phyloP scores from a whole-genome alignment of 257 asterid genomes.

The Euphrasia confusa region DNA sequence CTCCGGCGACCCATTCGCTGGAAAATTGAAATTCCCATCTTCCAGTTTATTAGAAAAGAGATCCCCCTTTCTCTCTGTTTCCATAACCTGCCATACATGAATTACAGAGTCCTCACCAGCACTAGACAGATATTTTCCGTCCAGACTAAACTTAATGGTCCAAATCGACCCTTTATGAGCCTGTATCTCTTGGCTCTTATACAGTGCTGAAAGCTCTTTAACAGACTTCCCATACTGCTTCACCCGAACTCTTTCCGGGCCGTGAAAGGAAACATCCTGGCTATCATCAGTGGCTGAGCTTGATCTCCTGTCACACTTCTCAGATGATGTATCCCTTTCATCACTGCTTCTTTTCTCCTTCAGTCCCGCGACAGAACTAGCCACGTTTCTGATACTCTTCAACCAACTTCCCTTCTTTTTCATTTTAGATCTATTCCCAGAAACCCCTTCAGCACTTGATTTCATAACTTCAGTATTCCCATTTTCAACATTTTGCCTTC shows the following conservation, averaged over 20 bases:
- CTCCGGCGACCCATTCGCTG: conserved; percentile 74
- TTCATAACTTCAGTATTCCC: conserved; percentile 44
- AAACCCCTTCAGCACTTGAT: conserved; percentile 38
- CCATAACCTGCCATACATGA: conserved; percentile 83
- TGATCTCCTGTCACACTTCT: conserved; percentile 74
- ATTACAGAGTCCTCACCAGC: conserved; percentile 91
- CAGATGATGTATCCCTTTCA: conserved; percentile 80
- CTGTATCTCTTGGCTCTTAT: conserved; percentile 72
- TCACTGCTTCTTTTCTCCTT: conserved; percentile 74
- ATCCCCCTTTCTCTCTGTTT: conserved; percentile 77
- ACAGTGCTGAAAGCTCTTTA: conserved; percentile 76
- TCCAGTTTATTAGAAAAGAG: conserved; percentile 54
- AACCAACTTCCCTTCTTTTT: conserved; percentile 69
- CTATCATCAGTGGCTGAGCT: conserved; percentile 76
- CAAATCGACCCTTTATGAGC: conserved; percentile 94
- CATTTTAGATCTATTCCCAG: conserved; percentile 45
- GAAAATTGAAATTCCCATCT: conserved; percentile 62
- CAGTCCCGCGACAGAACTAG: conserved; percentile 56
- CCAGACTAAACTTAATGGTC: conserved; percentile 84
- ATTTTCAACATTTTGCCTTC: conserved; percentile 68
- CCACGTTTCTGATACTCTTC: conserved; percentile 63
- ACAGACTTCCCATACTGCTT: conserved; percentile 78
- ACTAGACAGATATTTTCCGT: conserved; percentile 78
- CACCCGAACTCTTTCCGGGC: conserved; percentile 69
- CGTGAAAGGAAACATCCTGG: conserved; percentile 64